Evolutionary conservation across 1,139 yeast species (phyloP), one percentile per base, ranked within the genome.

Genomic region (Saccharomyces pastorianus): DNA sequence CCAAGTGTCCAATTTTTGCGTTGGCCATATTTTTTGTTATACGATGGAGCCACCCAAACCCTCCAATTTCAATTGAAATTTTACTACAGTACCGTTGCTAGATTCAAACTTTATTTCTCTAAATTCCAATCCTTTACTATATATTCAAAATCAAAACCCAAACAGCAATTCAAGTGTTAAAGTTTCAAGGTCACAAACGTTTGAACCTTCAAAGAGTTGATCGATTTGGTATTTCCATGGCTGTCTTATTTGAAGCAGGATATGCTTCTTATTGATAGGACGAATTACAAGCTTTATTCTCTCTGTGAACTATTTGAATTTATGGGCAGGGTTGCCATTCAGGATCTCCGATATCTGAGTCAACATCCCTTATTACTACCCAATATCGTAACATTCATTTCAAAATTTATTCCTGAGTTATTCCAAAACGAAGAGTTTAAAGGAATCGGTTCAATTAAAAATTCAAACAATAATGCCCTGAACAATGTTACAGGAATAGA

Each of bases 1-100:
- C 69, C 5, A 58, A 61, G 48, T 68, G 72, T 50, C 72, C 72
- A 2, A 61, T 68, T 6, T 68, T 68, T 54, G 66, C 68, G 13
- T 46, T 67, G 44, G 64, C 71, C 25, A 58, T 67, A 5, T 67
- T 67, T 54, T 64, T 64, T 50, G 62, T 65, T 11, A 61, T 65
- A 46, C 59, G 65, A 52, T 65, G 67, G 66, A 58, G 63, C 23
- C 63, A 62, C 51, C 65, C 63, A 13, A 58, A 59, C 29, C 60
- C 62, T 25, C 63, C 64, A 14, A 60, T 65, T 23, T 61, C 65
- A 2, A 51, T 62, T 11, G 56, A 55, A 63, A 64, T 52, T 65
- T 56, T 47, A 55, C 55, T 28, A 47, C 53, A 20, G 59, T 64
- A 17, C 55, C 56, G 3, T 48, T 65, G 11, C 53, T 65, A 49